phyloP scores from a whole-genome alignment of 2,329 filamentous ascomycete species.

The Clonostachys rhizophaga region DNA sequence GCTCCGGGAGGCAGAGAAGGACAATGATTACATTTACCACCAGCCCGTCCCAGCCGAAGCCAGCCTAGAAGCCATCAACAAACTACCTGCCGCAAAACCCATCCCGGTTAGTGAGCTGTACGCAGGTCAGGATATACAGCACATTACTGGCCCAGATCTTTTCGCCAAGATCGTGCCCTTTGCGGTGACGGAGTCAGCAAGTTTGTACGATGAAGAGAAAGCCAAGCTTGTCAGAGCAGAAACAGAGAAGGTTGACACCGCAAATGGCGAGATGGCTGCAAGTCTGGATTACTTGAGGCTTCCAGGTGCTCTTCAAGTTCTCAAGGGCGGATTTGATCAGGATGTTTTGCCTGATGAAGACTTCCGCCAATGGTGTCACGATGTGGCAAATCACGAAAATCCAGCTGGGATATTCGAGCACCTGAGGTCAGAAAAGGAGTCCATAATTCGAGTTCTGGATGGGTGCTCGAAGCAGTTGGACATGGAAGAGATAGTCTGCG shows the following conservation, averaged over 20 bases:
- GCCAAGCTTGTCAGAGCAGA: conserved; percentile 92
- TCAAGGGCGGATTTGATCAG: conserved; percentile 91
- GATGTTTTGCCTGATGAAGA: conserved; percentile 85
- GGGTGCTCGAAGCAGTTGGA: conserved; percentile 83
- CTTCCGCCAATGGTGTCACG: conserved; percentile 90
- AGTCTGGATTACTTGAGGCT: conserved; percentile 91
- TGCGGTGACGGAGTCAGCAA: conserved; percentile 93
- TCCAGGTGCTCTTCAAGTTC: conserved; percentile 80
- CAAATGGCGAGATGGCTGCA: conserved; percentile 93
- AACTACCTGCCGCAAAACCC: conserved; percentile 90
- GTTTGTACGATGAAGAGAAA: conserved; percentile 97
- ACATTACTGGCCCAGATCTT: conserved; percentile 94
- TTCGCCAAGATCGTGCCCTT: conserved; percentile 96
- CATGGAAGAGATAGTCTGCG: conserved; percentile 95
- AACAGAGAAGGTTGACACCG: conserved; percentile 86
- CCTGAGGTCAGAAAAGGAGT: conserved; percentile 71
- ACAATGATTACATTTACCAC: conserved; percentile 99
- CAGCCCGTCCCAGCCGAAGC: conserved; percentile 85
- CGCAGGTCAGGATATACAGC: conserved; percentile 92
- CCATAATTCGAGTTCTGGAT: conserved; percentile 69
- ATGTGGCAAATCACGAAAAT: conserved; percentile 80
- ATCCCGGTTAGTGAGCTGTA: conserved; percentile 97
- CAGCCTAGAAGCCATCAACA: conserved; percentile 74
- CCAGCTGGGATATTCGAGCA: conserved; percentile 76
- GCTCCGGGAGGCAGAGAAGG: conserved; percentile 71